Base-by-base conservation (phyloP, 345 rosid genomes). In the Corymbia maculata region DNA sequence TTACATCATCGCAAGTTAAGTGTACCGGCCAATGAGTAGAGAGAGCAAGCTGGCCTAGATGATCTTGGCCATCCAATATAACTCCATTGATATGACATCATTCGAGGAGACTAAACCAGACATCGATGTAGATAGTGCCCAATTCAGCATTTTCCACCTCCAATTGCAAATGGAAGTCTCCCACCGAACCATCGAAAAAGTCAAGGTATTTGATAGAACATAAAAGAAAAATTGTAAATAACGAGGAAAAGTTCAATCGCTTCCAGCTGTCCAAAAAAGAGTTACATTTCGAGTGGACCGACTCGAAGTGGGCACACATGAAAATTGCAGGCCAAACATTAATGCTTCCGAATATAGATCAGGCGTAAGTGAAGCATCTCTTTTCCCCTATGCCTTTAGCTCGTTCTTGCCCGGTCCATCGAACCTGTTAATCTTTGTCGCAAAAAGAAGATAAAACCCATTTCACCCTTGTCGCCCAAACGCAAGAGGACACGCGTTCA, bases 81-180 rank as follows among this genome's bases (percentile, higher is more conserved):
- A 19, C 22, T 36, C 26, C 8, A 2, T 17, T 36, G 8, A 70
- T 26, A 70, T 4, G 45, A 70, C 45, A 68, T 32, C 22, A 32
- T 30, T n/a, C 7, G 32, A 66, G 14, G 42, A 30, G 10, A 0
- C 16, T 7, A 14, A 10, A 14, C 14, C 2, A 1, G 22, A 2
- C 14, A 6, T 2, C 2, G 30, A 59, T 26, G n/a, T 11, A 59
- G 30, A 26, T 0, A 13, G 24, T 0, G 13, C 47, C 47, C 80
- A 32, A 70, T 36, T 70, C 26, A 4, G 80, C 13, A 6, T 17
- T 11, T 9, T 16, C 26, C 47, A 32, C 36, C 4, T 2, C 3
- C 13, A 1, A 66, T 66, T 30, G 79, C 42, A 66, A 66, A 17
- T 3, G 47, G 47, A 17, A 24, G 6, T 6, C 47, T 17, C 24